phyloP scores from a whole-genome alignment of 257 asterid genomes.

The Handroanthus guayacan region DNA sequence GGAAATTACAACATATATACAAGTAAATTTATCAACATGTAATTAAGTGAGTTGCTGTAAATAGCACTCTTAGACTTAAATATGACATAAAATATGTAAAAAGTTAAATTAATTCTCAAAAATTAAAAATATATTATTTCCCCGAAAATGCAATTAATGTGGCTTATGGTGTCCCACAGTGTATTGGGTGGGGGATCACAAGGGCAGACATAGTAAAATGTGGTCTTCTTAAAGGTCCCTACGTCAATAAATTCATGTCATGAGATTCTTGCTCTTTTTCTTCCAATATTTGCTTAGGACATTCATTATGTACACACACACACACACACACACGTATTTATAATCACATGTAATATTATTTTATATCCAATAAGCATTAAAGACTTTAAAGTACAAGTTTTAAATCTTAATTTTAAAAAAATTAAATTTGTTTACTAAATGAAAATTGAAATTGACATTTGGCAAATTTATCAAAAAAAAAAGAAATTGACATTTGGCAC shows the following conservation, averaged over 20 bases:
- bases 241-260: conserved; percentile 31
- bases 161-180: too few relatives aligned
- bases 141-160: too few relatives aligned
- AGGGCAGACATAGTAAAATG: neutral
- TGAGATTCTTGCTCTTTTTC: conserved; percentile 1
- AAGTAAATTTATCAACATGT: neutral
- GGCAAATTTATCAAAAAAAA: too few relatives aligned
- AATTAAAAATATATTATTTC: too few relatives aligned
- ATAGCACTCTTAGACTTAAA: too few relatives aligned
- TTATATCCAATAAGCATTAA: neutral
- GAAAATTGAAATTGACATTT: too few relatives aligned
- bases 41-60: neutral
- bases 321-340: neutral
- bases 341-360: neutral
- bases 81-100: too few relatives aligned
- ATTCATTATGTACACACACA: neutral
- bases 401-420: too few relatives aligned
- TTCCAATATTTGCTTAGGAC: neutral
- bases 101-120: too few relatives aligned
- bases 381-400: neutral
- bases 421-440: too few relatives aligned
- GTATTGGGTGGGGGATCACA: neutral
- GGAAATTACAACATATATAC: too few relatives aligned
- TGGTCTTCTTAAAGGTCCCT: neutral
- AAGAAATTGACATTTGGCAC: too few relatives aligned